phyloP scores from a whole-genome alignment of 441 rosid genomes.

The Pelargonium australe region DNA sequence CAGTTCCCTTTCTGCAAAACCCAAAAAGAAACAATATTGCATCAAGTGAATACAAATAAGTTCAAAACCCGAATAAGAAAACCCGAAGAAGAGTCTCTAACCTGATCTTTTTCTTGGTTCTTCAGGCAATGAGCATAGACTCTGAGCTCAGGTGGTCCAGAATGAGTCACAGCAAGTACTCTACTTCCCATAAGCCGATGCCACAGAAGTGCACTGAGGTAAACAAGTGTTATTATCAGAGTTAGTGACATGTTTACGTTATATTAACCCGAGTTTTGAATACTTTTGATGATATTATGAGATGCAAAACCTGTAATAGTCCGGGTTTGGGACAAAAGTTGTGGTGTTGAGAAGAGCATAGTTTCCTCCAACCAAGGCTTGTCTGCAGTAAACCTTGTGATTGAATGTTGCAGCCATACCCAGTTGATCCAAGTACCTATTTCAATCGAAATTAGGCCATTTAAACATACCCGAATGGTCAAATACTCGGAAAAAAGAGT shows the following conservation, averaged over 20 bases:
- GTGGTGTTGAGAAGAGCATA: constrained; percentile 53
- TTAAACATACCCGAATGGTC: not conserved
- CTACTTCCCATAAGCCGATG: constrained; percentile 50
- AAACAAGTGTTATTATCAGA: not conserved
- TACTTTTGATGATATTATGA: not conserved
- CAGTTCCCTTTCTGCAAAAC: too few species aligned
- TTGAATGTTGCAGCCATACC: constrained; percentile 53
- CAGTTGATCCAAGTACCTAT: constrained; percentile 59
- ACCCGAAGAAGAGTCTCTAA: not conserved
- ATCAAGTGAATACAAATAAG: not conserved
- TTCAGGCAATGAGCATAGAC: constrained; percentile 50
- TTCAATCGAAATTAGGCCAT: not conserved
- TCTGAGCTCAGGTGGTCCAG: constrained; percentile 32
- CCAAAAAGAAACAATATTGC: constrained; percentile 26
- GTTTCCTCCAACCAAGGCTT: constrained; percentile 64
- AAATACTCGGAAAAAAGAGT: too few species aligned
- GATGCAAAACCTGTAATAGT: constrained; percentile 45
- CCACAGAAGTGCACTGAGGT: constrained; percentile 52
- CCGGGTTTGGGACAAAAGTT: constrained; percentile 53
- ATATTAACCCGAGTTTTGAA: not conserved
- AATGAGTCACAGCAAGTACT: constrained; percentile 32
- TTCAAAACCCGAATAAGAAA: not conserved
- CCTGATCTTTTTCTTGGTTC: constrained; percentile 21
- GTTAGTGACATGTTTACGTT: not conserved
- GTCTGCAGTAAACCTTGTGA: constrained; percentile 61